phyloP scores from a whole-genome alignment of 179 eudicot genomes.

The Camellia oleifera region DNA sequence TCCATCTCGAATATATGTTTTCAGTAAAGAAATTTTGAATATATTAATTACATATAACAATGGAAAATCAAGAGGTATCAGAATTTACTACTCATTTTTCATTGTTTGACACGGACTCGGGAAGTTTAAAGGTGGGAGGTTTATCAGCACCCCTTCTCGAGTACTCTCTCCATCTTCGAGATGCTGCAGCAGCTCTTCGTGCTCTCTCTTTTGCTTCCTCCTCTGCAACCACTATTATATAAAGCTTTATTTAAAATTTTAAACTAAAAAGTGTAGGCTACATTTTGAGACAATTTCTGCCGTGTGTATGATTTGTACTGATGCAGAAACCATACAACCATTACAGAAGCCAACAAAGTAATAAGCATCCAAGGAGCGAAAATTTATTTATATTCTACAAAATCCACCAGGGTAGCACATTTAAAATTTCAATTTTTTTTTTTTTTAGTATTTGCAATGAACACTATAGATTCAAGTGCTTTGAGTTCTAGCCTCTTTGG shows the following conservation, averaged over 20 bases:
- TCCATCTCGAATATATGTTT: conserved; percentile 46
- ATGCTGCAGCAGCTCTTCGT: conserved; percentile 82
- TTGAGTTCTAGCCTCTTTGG: too few species aligned
- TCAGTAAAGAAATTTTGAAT: background rate
- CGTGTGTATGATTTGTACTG: background rate
- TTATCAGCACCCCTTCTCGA: conserved; percentile 80
- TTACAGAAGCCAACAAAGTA: too few species aligned
- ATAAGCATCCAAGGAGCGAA: too few species aligned
- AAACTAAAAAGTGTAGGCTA: background rate
- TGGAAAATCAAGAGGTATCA: conserved; percentile 1
- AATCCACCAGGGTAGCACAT: too few species aligned
- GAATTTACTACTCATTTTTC: conserved; percentile 31
- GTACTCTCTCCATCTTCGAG: conserved; percentile 94
- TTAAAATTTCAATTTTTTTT: too few species aligned
- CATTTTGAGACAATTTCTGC: background rate
- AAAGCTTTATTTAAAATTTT: background rate
- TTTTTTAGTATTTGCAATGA: too few species aligned
- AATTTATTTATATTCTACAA: too few species aligned
- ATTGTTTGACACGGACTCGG: conserved; percentile 62
- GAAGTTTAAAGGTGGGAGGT: conserved; percentile 76
- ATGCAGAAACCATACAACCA: background rate
- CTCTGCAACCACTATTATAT: conserved; percentile 38
- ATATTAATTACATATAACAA: background rate
- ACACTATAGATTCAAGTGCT: too few species aligned
- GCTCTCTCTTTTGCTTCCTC: conserved; percentile 79